Evolutionary conservation across 441 rosid species (phyloP), one percentile per base, ranked within the genome.

Genomic region (Caryocar brasiliense): DNA sequence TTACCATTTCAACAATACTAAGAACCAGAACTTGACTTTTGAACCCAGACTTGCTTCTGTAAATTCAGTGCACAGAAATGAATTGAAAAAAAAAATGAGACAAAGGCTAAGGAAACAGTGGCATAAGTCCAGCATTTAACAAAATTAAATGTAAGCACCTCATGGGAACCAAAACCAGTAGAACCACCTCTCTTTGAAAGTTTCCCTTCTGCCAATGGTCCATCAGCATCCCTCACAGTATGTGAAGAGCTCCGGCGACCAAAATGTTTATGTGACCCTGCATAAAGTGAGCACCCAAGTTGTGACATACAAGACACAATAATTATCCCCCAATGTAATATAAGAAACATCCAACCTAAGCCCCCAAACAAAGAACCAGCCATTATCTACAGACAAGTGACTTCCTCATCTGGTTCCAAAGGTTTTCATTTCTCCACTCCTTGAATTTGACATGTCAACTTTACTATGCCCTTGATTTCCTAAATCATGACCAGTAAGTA

Each of bases 21-120:
- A 61, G 86, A 67, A 53, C 86, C 84, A 40, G 84, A 75, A 61
- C 75, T 67, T 14, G 86, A 73, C 70, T 83, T 83, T 67, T 83
- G 86, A 66, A 83, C 80, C 91, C 91, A 83, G 28, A 83, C 82
- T 70, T 80, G 91, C 73, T 83, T 83, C 86, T 83, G 82, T 45
- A 42, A 52, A 67, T 48, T 45, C 23, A 52, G 24, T 9, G 11
- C 57, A 40, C 6, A 28, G 25, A 51, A 20, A 43, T 56, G 21
- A 38, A 30, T 32, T 3, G 20, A 26, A 40, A 17, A 40, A 53
- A 14, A 25, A 24, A 7, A 13, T 26, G 28, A 8, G 11, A 26
- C 19, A 22, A 35, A 20, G 2, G 21, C 25, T 7, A 7, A n/a
- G 1, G 43, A 40, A 25, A 40, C 39, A 6, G 6, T 1, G 4